Percentiles rank a stretch among this genome's conserved stretches.
Evolutionary conservation across 352 stramenopile species (phyloP).

Genomic region (Poterioochromonas sp.): DNA sequence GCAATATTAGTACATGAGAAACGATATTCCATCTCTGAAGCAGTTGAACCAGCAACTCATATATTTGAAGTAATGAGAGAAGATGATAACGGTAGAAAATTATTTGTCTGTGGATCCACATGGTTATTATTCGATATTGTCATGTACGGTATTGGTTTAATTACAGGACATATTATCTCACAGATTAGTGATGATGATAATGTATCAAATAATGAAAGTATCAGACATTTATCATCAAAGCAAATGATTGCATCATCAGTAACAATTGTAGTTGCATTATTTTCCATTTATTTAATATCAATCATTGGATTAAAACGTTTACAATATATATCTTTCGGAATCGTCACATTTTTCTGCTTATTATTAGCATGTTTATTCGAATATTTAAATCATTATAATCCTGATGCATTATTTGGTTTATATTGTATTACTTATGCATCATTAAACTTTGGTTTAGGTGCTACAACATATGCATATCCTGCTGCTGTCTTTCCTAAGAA

Average conservation of each 20-base stretch:
- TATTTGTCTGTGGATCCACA: background rate
- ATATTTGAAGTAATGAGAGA: no score
- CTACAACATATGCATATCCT: slow-evolving; percentile 60
- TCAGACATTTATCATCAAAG: background rate
- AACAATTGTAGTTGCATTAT: slow-evolving; percentile 58
- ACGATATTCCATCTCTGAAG: no score
- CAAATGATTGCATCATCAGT: slow-evolving; percentile 45
- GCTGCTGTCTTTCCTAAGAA: slow-evolving; percentile 64
- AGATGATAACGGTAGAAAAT: no score
- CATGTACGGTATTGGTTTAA: background rate
- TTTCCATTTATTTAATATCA: slow-evolving; percentile 61
- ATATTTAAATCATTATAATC: background rate
- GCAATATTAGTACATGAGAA: no score
- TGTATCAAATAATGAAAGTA: background rate
- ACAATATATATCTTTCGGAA: slow-evolving; percentile 60
- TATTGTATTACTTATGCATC: slow-evolving; percentile 52
- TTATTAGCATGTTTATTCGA: slow-evolving; percentile 7
- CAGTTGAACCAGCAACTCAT: no score
- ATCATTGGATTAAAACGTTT: slow-evolving; percentile 56
- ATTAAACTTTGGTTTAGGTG: slow-evolving; percentile 63
- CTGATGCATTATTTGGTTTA: background rate
- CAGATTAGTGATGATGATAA: background rate
- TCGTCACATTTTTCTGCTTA: slow-evolving; percentile 56
- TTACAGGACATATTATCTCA: background rate
- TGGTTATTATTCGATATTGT: slow-evolving; percentile 21